These are phyloP conservation scores for Camelina laxa DNA, from an alignment of 345 rosid genomes.

Conservation along the genomic window DNA sequence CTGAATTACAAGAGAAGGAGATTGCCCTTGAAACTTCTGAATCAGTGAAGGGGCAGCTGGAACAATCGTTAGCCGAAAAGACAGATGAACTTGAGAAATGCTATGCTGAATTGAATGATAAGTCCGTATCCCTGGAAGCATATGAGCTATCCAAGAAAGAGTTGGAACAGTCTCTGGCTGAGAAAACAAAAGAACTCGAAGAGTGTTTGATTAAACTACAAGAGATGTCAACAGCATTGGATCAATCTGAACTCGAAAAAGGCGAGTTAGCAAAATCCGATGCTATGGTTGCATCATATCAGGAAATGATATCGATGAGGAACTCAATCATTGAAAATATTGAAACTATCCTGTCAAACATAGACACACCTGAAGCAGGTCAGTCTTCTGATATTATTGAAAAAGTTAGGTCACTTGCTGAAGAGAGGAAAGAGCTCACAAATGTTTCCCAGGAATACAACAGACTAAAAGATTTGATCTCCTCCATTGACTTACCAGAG, in stretches of 20 bases:
- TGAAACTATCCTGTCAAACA: constrained; percentile 58
- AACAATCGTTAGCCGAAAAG: constrained; percentile 43
- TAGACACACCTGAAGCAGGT: constrained; percentile 60
- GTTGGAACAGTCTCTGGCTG: constrained; percentile 46
- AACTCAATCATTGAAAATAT: constrained; percentile 57
- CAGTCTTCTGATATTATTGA: constrained; percentile 59
- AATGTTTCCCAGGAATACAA: constrained; percentile 54
- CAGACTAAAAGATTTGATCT: constrained; percentile 59
- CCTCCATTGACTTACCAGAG: constrained; percentile 66
- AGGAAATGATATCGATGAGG: constrained; percentile 60
- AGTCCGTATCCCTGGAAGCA: constrained; percentile 33
- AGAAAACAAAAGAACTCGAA: constrained; percentile 42
- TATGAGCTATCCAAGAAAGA: constrained; percentile 32
- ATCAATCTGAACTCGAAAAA: constrained; percentile 42
- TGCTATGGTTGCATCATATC: constrained; percentile 59
- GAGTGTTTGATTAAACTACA: constrained; percentile 43
- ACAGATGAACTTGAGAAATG: constrained; percentile 58
- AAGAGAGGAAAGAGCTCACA: constrained; percentile 64
- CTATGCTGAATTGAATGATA: constrained; percentile 53
- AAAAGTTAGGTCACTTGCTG: constrained; percentile 66
- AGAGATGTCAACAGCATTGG: constrained; percentile 42
- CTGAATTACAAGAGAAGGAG: constrained; percentile 66
- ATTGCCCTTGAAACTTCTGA: constrained; percentile 64
- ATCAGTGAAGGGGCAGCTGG: constrained; percentile 47
- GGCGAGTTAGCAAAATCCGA: constrained; percentile 62